Evolutionary conservation across 1,284 basidiomycete species (phyloP).

Genomic region (Fomitopsis pinicola): DNA sequence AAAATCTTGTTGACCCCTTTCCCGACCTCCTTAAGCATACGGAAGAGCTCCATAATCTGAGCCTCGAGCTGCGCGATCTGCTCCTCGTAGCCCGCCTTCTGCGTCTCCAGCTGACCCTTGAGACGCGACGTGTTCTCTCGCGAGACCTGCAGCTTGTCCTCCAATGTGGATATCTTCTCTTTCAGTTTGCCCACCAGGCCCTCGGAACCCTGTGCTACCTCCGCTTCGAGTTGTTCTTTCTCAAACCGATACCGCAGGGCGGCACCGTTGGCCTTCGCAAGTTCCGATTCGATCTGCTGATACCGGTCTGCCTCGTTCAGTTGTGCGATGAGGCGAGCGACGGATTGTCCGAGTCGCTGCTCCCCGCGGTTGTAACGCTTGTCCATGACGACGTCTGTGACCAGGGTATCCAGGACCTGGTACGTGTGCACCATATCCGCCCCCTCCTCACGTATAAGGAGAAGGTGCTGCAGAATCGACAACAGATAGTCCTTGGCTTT

Average conservation of each 20-base stretch:
- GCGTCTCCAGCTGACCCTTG: slow-evolving; percentile 76
- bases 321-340: slow-evolving; percentile 84
- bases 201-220: slow-evolving; percentile 76
- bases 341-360: slow-evolving; percentile 83
- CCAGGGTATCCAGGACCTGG: slow-evolving; percentile 90
- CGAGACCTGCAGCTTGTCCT: slow-evolving; percentile 78
- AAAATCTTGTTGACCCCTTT: slow-evolving; percentile 74
- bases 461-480: slow-evolving; percentile 88
- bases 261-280: slow-evolving; percentile 61
- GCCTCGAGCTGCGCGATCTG: slow-evolving; percentile 86
- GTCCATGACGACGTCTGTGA: slow-evolving; percentile 92
- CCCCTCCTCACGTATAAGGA: slow-evolving; percentile 88
- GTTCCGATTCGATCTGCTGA: slow-evolving; percentile 77
- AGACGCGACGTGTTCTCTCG: slow-evolving; percentile 75
- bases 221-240: slow-evolving; percentile 75
- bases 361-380: slow-evolving; percentile 86
- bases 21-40: slow-evolving; percentile 84
- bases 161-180: slow-evolving; percentile 65
- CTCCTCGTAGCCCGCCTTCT: slow-evolving; percentile 83
- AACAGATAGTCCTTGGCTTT: slow-evolving; percentile 86
- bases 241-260: slow-evolving; percentile 64
- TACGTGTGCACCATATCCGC: slow-evolving; percentile 84
- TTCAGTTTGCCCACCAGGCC: slow-evolving; percentile 86
- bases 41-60: slow-evolving; percentile 91
- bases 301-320: slow-evolving; percentile 91